Conservation (phyloP, 2,329 filamentous ascomycete species). For the Thelonectria olida region DNA sequence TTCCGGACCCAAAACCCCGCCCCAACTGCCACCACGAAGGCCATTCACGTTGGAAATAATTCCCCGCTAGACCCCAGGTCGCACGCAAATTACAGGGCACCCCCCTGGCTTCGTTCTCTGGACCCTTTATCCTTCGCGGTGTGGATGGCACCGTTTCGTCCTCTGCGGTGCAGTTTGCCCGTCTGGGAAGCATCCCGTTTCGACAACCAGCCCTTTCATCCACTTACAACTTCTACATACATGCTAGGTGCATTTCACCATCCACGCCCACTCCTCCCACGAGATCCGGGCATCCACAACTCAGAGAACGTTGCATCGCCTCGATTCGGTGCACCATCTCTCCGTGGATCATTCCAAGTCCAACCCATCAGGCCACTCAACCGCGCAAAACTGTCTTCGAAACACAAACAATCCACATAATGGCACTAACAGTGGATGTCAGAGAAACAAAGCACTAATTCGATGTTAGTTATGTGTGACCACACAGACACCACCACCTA, state of each 20-base stretch:
- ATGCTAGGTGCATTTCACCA: neutral
- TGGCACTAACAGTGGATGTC: neutral
- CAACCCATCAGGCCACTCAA: conserved; percentile 14
- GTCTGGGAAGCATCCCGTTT: conserved; percentile 15
- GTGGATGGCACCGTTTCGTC: conserved; percentile 3
- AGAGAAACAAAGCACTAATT: neutral
- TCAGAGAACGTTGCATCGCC: conserved; percentile 21
- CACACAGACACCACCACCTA: neutral
- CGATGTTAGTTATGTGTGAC: neutral
- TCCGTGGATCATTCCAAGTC: no score
- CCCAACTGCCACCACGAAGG: neutral
- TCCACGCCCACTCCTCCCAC: conserved; percentile 4
- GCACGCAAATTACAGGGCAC: conserved; percentile 5
- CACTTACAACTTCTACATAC: neutral
- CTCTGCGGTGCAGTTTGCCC: conserved; percentile 11
- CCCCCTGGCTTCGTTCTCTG: conserved; percentile 13
- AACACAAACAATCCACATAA: conserved; percentile 12
- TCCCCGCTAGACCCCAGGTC: conserved; percentile 1
- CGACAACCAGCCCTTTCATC: neutral
- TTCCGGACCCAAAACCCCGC: conserved; percentile 1
- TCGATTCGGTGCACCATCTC: conserved; percentile 1
- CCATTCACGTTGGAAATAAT: conserved; percentile 9
- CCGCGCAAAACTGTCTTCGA: neutral
- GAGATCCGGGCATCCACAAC: conserved; percentile 14
- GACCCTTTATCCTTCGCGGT: neutral